phyloP scores from a whole-genome alignment of 495 filamentous ascomycete genomes.

The Usnea hakonensis region DNA sequence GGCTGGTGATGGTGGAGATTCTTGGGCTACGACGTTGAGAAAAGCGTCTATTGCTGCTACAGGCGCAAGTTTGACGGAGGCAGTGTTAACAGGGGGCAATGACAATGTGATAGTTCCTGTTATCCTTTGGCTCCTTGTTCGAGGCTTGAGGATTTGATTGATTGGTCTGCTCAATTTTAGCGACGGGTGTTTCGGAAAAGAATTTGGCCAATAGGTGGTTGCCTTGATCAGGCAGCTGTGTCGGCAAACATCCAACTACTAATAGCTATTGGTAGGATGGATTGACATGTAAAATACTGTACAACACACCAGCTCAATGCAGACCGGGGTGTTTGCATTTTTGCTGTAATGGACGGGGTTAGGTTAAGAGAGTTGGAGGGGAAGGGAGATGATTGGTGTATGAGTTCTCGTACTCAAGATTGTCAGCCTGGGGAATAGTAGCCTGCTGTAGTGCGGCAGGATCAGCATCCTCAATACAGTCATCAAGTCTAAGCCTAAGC shows the following conservation, averaged over 20 bases:
- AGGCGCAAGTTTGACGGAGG: constrained; percentile 85
- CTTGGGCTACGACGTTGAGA: constrained; percentile 38
- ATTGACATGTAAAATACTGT: not conserved
- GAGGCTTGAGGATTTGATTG: constrained; percentile 62
- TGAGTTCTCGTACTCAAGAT: too few relatives aligned
- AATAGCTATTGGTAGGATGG: not conserved
- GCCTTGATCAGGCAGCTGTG: not conserved
- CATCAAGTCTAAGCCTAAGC: constrained; percentile 3
- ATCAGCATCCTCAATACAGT: not conserved
- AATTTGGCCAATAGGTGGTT: not conserved
- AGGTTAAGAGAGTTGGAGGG: not conserved
- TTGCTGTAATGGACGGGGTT: not conserved
- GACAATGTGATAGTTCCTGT: constrained; percentile 99
- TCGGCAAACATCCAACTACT: not conserved
- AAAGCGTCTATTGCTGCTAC: constrained; percentile 64
- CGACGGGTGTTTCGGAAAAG: constrained; percentile 8
- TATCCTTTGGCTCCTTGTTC: constrained; percentile 82
- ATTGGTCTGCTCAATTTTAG: constrained; percentile 16
- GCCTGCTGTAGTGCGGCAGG: not conserved
- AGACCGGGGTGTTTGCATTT: too few relatives aligned
- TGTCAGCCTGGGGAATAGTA: not conserved
- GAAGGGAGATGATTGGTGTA: not conserved
- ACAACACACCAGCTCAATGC: too few relatives aligned
- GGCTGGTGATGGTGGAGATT: constrained; percentile 33
- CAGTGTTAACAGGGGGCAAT: constrained; percentile 92